phyloP scores from a whole-genome alignment of 331 rosid genomes.

The Quercus tomentella region DNA sequence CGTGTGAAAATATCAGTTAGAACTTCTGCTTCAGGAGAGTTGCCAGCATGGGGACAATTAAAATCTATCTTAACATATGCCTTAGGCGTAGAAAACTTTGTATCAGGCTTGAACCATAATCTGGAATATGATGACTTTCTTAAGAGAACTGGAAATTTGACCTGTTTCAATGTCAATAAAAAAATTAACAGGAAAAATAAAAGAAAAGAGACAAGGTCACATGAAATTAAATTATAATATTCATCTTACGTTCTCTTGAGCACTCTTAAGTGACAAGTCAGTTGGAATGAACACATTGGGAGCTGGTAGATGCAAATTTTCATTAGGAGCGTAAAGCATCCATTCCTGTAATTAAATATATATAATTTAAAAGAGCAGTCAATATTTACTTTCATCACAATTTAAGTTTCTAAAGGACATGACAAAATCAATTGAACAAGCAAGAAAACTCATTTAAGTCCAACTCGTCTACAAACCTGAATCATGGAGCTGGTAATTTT shows the following conservation, averaged over 20 bases:
- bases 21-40: constrained; percentile 81
- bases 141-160: constrained; percentile 64
- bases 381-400: constrained; percentile 16
- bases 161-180: constrained; percentile 49
- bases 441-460: constrained; percentile 7
- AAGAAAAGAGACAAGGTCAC: background rate
- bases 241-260: constrained; percentile 50
- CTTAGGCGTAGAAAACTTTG: constrained; percentile 76
- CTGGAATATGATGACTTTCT: constrained; percentile 64
- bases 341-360: constrained; percentile 59
- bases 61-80: constrained; percentile 79
- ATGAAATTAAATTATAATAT: background rate
- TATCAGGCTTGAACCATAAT: constrained; percentile 89
- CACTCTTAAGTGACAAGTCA: constrained; percentile 67
- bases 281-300: constrained; percentile 78
- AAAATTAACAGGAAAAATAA: constrained; percentile 15
- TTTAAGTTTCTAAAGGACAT: constrained; percentile 1
- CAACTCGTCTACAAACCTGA: constrained; percentile 49
- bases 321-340: constrained; percentile 64
- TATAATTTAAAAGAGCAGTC: constrained; percentile 3
- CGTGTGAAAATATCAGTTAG: constrained; percentile 60
- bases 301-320: constrained; percentile 74
- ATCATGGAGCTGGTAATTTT: constrained; percentile 47
- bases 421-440: constrained; percentile 10
- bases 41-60: constrained; percentile 74